Percentiles rank a stretch among this genome's conserved stretches.
phyloP scores from a whole-genome alignment of 2,329 filamentous ascomycete genomes.

The Akanthomyces uredinophilus region DNA sequence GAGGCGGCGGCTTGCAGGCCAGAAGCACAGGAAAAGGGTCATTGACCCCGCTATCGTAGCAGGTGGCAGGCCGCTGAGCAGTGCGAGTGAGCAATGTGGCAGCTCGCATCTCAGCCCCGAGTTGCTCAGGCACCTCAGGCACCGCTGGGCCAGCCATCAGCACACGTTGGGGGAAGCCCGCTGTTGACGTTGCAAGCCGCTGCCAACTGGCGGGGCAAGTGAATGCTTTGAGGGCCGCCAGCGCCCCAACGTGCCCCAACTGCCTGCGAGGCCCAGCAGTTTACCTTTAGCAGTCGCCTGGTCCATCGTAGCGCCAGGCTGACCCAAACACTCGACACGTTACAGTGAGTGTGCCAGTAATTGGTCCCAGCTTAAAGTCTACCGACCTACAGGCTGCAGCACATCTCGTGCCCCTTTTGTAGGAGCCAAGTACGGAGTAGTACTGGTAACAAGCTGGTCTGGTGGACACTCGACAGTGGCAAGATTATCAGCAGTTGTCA shows the following conservation, averaged over 20 bases:
- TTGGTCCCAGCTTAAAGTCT: neutral
- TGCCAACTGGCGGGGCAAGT: no score
- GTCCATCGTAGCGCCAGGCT: neutral
- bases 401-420: neutral
- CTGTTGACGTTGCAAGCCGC: no score
- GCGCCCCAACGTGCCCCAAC: conserved; percentile 4
- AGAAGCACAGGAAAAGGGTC: no score
- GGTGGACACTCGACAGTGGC: neutral
- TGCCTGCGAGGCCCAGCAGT: neutral
- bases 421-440: no score
- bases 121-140: neutral
- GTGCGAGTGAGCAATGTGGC: no score
- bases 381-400: no score
- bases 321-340: neutral
- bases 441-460: neutral
- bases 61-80: neutral
- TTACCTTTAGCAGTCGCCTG: neutral
- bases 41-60: neutral
- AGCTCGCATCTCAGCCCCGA: no score
- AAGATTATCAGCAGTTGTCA: neutral
- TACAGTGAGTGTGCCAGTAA: neutral
- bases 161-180: neutral
- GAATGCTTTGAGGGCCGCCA: no score
- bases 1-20: no score
- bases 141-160: neutral